Evolutionary conservation across 2,329 filamentous ascomycete species (phyloP).

Genomic region (Albophoma yamanashiensis): DNA sequence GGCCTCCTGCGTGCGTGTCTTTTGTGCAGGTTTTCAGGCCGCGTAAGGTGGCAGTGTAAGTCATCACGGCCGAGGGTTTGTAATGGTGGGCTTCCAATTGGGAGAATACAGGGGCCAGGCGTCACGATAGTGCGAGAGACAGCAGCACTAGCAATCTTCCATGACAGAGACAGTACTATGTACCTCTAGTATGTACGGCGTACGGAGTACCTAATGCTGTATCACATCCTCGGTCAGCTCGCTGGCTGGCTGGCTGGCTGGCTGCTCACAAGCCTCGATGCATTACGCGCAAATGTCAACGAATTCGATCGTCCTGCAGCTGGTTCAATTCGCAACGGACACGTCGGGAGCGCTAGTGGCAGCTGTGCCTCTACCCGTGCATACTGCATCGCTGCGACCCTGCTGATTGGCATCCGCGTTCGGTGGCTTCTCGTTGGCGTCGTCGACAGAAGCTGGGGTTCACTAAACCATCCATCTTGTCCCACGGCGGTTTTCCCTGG

Average conservation of each 20-base stretch:
- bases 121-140: background rate
- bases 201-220: too few relatives aligned
- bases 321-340: background rate
- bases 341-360: background rate
- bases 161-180: too few relatives aligned
- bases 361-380: too few relatives aligned
- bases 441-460: background rate
- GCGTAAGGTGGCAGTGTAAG: background rate
- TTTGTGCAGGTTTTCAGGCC: background rate
- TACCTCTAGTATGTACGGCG: too few relatives aligned
- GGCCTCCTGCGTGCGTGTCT: background rate
- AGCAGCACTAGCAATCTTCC: background rate
- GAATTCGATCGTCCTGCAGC: background rate
- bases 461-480: background rate
- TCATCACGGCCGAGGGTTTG: background rate
- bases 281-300: background rate
- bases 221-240: too few relatives aligned
- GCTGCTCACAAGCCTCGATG: background rate
- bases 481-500: background rate
- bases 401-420: too few relatives aligned
- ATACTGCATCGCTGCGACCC: too few relatives aligned
- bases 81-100: conserved; percentile 1
- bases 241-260: background rate
- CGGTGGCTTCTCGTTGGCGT: background rate
- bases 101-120: background rate